phyloP scores from a whole-genome alignment of 225 moss, liverwort and hornwort genomes.

The Bryoerythrophyllum caledonicum region DNA sequence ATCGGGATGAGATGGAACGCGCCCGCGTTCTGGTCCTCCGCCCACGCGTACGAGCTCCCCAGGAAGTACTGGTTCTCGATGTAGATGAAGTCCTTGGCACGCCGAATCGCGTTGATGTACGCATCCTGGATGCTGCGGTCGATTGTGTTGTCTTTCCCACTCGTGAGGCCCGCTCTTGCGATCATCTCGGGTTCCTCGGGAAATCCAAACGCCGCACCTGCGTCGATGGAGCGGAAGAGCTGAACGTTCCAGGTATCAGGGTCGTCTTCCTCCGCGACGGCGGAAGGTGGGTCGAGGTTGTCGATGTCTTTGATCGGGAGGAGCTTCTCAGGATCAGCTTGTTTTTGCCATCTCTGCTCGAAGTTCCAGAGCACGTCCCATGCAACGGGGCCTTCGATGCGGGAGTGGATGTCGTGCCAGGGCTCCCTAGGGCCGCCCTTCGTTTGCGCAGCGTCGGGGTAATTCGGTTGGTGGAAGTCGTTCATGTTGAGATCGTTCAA shows the following conservation, averaged over 20 bases:
- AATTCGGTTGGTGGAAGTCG: constrained; percentile 75
- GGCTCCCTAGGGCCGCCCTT: constrained; percentile 74
- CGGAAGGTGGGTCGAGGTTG: constrained; percentile 46
- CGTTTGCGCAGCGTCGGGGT: constrained; percentile 16
- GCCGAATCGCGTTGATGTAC: constrained; percentile 70
- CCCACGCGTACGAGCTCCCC: constrained; percentile 63
- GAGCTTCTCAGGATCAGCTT: constrained; percentile 28
- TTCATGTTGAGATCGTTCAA: constrained; percentile 39
- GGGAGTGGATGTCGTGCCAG: constrained; percentile 72
- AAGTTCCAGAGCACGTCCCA: constrained; percentile 77
- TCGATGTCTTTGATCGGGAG: constrained; percentile 33
- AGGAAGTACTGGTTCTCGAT: constrained; percentile 82
- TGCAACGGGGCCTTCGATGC: constrained; percentile 53
- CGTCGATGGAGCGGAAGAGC: constrained; percentile 70
- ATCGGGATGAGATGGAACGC: constrained; percentile 66
- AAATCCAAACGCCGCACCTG: constrained; percentile 54
- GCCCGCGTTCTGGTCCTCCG: constrained; percentile 49
- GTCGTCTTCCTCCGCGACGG: constrained; percentile 41
- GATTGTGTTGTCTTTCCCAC: constrained; percentile 64
- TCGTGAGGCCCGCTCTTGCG: constrained; percentile 54
- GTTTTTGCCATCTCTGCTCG: constrained; percentile 69
- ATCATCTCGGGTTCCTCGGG: constrained; percentile 48
- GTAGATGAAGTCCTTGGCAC: constrained; percentile 69
- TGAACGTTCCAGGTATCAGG: constrained; percentile 68
- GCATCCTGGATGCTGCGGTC: constrained; percentile 76